Base-by-base conservation (phyloP, 2,329 filamentous ascomycete genomes). In the Grosmannia huntii region DNA sequence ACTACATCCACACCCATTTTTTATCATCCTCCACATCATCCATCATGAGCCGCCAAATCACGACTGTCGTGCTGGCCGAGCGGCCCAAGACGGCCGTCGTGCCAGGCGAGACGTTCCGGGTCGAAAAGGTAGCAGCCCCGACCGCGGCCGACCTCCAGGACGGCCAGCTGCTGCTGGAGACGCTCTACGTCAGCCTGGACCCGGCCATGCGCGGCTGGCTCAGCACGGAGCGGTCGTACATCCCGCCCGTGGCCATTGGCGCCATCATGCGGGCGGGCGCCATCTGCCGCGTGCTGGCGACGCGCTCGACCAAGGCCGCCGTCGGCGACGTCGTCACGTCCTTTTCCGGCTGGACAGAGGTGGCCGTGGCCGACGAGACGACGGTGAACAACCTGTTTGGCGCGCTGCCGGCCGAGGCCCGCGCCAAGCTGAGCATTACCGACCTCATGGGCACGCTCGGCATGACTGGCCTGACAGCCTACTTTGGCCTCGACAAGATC, bases 191-290 rank as follows among this genome's bases (percentile, higher is more conserved):
- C 41, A 80, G 77, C 44, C 72, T 85, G 44, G 82, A 85, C 68
- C 82, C 82, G 0, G 80, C 82, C 0, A 84, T 85, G 82, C 76
- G 82, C 60, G 79, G 79, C 62, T 84, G 81, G 80, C 68, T 85
- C 25, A 83, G 77, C 59, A 19, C 23, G 5, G 70, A 65, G n/a
- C 62, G 61, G 25, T 62, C 80, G 2, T 85, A 85, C 67, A 70
- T 85, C 9, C 78, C 81, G 1, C 82, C 82, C 14, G 81, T 85
- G 12, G 72, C 81, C 62, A 76, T 82, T 57, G 81, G 78, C 61
- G 78, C 77, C 57, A 72, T 79, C 25, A 85, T 86, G 83, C 77
- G 81, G 60, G 79, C 80, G 31, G 68, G 69, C 44, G 74, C 71
- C 41, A 76, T 84, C 53, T 77, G 75, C 14, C 75, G 79, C 41